These are phyloP conservation scores for Diaporthe australafricana DNA, from an alignment of 2,329 filamentous ascomycete genomes.

Conservation along the genomic window DNA sequence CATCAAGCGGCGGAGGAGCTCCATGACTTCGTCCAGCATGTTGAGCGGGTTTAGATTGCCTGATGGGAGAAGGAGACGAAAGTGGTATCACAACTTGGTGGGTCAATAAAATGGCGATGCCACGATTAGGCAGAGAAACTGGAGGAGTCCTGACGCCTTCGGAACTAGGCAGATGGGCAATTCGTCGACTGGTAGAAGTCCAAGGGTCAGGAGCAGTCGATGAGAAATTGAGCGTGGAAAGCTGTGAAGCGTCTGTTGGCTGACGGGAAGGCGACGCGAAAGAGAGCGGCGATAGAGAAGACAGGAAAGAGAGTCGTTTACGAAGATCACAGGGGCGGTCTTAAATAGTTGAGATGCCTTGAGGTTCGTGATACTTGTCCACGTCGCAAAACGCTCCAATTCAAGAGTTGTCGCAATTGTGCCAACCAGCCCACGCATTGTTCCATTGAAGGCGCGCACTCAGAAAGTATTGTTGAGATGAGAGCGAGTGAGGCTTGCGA, in stretches of 20 bases:
- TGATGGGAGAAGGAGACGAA: background rate
- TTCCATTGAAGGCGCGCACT: background rate
- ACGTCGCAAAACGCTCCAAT: background rate
- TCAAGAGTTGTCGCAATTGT: background rate
- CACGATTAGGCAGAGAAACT: background rate
- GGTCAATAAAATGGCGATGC: background rate
- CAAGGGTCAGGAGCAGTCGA: background rate
- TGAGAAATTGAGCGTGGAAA: no score
- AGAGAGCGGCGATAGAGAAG: background rate
- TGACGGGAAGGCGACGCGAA: background rate
- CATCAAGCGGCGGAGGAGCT: background rate
- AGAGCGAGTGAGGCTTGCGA: background rate
- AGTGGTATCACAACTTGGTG: background rate
- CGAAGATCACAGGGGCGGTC: background rate
- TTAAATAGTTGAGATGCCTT: background rate
- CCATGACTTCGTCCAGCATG: background rate
- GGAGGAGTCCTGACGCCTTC: background rate
- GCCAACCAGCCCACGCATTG: background rate
- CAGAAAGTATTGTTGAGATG: background rate
- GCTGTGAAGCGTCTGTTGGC: background rate
- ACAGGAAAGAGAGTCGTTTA: background rate
- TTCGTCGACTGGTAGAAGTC: no score
- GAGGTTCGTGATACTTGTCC: background rate
- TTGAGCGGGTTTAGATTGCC: background rate
- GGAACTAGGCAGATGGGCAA: background rate